These are phyloP conservation scores for Rhynchosporium agropyri DNA, from an alignment of 2,329 filamentous ascomycete species.

Conservation along the genomic window DNA sequence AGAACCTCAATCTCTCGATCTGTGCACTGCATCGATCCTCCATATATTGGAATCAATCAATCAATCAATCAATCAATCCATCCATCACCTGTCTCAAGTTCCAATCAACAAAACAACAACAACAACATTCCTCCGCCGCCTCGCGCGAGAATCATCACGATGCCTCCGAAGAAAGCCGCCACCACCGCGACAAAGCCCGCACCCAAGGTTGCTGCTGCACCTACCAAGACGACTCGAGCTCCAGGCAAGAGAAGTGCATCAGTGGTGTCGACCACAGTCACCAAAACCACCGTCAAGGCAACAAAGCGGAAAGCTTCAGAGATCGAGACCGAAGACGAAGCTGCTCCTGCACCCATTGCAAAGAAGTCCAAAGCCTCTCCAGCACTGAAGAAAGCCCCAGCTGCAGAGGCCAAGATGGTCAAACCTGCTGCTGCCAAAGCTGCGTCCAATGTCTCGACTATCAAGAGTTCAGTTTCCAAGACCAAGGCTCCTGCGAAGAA, in stretches of 20 bases:
- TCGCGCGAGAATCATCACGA: conserved; percentile 19
- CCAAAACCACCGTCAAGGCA: conserved; percentile 17
- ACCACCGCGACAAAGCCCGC: conserved; percentile 11
- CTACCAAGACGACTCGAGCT: conserved; percentile 15
- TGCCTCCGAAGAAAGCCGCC: conserved; percentile 31
- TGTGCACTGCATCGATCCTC: conserved; percentile 6
- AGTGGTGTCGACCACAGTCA: conserved; percentile 7
- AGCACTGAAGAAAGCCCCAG: conserved; percentile 32
- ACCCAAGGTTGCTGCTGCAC: conserved; percentile 7
- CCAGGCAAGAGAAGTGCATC: conserved; percentile 17
- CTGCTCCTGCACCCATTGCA: conserved; percentile 22
- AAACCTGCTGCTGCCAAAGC: conserved; percentile 17
- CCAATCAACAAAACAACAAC: background rate
- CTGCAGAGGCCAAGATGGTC: conserved; percentile 12
- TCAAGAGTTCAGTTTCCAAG: conserved; percentile 17
- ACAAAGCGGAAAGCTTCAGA: conserved; percentile 29
- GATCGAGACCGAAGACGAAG: conserved; percentile 24
- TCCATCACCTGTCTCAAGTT: background rate
- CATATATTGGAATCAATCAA: conserved; percentile 15
- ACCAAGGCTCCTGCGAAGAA: conserved; percentile 31
- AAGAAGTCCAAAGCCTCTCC: conserved; percentile 28
- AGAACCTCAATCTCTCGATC: background rate
- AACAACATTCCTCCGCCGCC: conserved; percentile 2
- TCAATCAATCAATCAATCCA: background rate
- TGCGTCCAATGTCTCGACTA: conserved; percentile 14